Evolutionary conservation across 345 rosid genomes (phyloP).

Genomic region (Ceriops zippeliana): DNA sequence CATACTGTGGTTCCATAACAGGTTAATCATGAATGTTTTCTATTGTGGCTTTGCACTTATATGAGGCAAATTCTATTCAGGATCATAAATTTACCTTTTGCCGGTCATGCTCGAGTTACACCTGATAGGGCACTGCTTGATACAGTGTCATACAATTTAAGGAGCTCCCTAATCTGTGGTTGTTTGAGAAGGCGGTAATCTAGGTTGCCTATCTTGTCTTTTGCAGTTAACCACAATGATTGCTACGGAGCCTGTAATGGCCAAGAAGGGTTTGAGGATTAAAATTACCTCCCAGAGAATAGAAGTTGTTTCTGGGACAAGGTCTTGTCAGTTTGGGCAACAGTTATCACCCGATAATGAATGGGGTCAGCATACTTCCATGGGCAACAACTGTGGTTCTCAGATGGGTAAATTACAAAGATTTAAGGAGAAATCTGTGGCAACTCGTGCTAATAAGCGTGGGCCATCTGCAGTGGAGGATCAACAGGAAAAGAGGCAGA

Average conservation of each 20-base stretch:
- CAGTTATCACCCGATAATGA: slow-evolving; percentile 7
- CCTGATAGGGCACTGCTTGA: slow-evolving; percentile 16
- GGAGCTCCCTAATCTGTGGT: neutral
- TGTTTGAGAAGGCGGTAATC: neutral
- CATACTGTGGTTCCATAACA: too few relatives aligned
- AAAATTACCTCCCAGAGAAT: slow-evolving; percentile 46
- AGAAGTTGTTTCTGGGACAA: slow-evolving; percentile 26
- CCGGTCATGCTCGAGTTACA: slow-evolving; percentile 8
- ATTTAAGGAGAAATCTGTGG: slow-evolving; percentile 13
- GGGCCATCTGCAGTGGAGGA: slow-evolving; percentile 27
- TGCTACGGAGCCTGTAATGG: slow-evolving; percentile 34
- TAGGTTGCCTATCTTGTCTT: slow-evolving; percentile 1
- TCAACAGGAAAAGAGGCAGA: slow-evolving; percentile 48
- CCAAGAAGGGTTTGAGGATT: slow-evolving; percentile 48
- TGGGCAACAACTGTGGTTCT: slow-evolving; percentile 11
- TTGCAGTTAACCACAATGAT: slow-evolving; percentile 33
- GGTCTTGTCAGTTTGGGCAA: slow-evolving; percentile 22
- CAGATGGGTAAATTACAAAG: slow-evolving; percentile 15
- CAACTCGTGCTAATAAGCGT: slow-evolving; percentile 38
- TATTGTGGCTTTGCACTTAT: neutral
- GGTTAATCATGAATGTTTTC: neutral
- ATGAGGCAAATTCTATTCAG: neutral
- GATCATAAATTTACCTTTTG: neutral
- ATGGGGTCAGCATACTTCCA: slow-evolving; percentile 12
- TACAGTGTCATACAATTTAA: slow-evolving; percentile 10